Conservation (phyloP, 2,329 filamentous ascomycete genomes). For the Aspergillus awamori region DNA sequence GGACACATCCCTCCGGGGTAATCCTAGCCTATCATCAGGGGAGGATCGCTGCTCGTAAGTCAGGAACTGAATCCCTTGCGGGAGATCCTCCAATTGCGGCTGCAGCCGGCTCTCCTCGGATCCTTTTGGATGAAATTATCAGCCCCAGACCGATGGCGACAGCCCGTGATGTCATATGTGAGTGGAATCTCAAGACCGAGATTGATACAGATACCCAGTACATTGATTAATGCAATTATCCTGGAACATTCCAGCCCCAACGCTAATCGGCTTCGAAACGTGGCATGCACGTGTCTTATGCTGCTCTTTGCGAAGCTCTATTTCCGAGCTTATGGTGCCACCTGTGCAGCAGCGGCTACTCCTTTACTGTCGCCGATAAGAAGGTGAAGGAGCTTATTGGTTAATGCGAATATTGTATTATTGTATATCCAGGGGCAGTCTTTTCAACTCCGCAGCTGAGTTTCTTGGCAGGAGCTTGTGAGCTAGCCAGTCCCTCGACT, state of each 20-base stretch:
- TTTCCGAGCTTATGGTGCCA: not conserved
- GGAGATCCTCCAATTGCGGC: not conserved
- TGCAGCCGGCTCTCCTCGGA: not conserved
- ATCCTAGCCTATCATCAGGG: not conserved
- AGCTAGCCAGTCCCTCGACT: not conserved
- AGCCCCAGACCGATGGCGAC: no score
- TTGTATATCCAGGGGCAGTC: not conserved
- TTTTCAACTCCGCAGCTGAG: no score
- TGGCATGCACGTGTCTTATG: not conserved
- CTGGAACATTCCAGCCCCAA: constrained; percentile 1
- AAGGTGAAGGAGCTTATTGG: not conserved
- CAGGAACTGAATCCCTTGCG: not conserved
- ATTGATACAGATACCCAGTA: no score
- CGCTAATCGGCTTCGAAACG: not conserved
- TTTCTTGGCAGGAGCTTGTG: no score
- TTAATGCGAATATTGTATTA: not conserved
- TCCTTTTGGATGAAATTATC: not conserved
- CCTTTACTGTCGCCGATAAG: not conserved
- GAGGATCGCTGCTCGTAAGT: not conserved
- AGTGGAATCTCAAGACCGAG: no score
- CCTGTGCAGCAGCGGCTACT: not conserved
- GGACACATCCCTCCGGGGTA: not conserved
- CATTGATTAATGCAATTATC: not conserved
- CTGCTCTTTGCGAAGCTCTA: not conserved
- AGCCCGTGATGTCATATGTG: no score